Conservation (phyloP, 2,329 filamentous ascomycete genomes). For the Ascochyta lentis region DNA sequence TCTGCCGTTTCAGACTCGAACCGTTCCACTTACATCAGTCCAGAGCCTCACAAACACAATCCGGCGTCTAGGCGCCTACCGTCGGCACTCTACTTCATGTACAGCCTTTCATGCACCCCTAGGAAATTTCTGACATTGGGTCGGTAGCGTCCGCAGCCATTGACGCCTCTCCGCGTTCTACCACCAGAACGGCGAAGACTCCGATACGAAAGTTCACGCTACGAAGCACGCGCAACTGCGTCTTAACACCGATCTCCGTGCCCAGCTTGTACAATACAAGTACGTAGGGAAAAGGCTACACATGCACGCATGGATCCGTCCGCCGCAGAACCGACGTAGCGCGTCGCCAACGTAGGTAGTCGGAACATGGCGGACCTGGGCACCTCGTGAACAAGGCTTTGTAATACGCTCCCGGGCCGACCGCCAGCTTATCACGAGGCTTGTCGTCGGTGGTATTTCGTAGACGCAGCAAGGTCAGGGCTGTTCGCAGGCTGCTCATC, state of each 20-base stretch:
- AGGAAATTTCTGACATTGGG: constrained; percentile 5
- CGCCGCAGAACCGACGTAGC: constrained; percentile 9
- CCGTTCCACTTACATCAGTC: not conserved
- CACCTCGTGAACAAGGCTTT: not conserved
- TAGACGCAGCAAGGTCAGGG: not conserved
- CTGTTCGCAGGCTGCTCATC: not conserved
- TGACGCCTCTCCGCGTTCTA: constrained; percentile 1
- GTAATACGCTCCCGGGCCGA: not conserved
- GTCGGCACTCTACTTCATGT: not conserved
- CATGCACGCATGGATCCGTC: constrained; percentile 6
- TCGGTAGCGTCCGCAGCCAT: not conserved
- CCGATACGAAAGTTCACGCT: constrained; percentile 5
- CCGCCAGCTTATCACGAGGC: not conserved
- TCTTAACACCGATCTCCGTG: not conserved
- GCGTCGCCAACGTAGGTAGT: not conserved
- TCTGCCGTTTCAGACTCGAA: constrained; percentile 1
- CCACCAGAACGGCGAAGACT: not conserved
- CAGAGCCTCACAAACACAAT: not conserved
- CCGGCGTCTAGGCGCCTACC: constrained; percentile 1
- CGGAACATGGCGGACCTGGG: constrained; percentile 1
- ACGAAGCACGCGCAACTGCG: not conserved
- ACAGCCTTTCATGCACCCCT: constrained; percentile 1
- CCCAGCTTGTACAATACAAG: not conserved
- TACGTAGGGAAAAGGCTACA: not conserved
- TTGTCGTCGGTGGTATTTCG: not conserved